Percentiles rank a stretch among this genome's conserved stretches.
phyloP scores from a whole-genome alignment of 2,329 filamentous ascomycete genomes.

The Penicillium sp. region DNA sequence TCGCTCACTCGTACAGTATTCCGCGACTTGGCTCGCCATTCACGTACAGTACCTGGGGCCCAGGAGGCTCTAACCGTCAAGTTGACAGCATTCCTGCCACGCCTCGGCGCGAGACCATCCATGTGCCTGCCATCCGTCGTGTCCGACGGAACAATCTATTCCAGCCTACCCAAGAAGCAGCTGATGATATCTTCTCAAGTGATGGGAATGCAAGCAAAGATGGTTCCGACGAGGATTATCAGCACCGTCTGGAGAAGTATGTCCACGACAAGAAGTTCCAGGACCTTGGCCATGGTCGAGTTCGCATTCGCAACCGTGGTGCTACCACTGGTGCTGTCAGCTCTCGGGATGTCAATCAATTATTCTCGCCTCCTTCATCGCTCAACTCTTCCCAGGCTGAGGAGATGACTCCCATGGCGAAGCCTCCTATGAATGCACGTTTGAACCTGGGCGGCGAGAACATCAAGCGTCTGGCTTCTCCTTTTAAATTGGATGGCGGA shows the following conservation, averaged over 20 bases:
- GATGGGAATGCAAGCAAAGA: conserved; percentile 36
- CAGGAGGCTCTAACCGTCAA: conserved; percentile 33
- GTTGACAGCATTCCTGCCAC: conserved; percentile 28
- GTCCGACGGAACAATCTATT: conserved; percentile 51
- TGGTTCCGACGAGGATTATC: conserved; percentile 54
- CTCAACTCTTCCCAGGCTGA: conserved; percentile 24
- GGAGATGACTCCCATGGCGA: conserved; percentile 18
- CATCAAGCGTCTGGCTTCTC: conserved; percentile 45
- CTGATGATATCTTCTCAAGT: conserved; percentile 41
- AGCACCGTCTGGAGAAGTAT: conserved; percentile 49
- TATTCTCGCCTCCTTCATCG: conserved; percentile 49
- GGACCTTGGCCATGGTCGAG: conserved; percentile 50
- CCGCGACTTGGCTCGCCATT: conserved; percentile 47
- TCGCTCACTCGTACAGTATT: conserved; percentile 18
- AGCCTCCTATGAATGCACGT: conserved; percentile 24
- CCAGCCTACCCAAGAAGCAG: conserved; percentile 47
- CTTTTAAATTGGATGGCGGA: conserved; percentile 41
- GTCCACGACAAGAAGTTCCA: conserved; percentile 33
- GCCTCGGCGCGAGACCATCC: conserved; percentile 41
- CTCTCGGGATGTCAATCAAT: conserved; percentile 48
- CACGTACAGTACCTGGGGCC: conserved; percentile 47
- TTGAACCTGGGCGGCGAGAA: conserved; percentile 35
- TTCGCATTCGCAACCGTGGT: conserved; percentile 56
- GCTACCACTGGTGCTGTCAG: conserved; percentile 56
- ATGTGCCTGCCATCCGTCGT: conserved; percentile 38